phyloP scores from a whole-genome alignment of 768 basidiomycete species.

The Russula dissimulans region DNA sequence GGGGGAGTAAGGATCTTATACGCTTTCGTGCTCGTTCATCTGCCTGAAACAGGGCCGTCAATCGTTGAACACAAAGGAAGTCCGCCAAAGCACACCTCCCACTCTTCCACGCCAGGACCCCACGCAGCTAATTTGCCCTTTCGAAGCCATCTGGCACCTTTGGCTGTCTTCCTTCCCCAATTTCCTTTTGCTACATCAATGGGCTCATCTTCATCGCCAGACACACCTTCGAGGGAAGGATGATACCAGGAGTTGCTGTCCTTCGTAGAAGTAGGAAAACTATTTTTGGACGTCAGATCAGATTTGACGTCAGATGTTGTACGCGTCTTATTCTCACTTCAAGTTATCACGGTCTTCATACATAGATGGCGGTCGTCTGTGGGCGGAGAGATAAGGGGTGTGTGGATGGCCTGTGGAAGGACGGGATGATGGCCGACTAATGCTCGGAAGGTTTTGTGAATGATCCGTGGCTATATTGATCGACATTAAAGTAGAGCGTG shows the following conservation, averaged over 20 bases:
- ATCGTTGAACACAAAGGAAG: slow-evolving; percentile 12
- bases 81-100: slow-evolving; percentile 50
- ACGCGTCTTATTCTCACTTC: background rate
- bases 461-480: slow-evolving; percentile 20
- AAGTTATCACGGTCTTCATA: slow-evolving; percentile 11
- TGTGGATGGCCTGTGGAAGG: slow-evolving; percentile 18
- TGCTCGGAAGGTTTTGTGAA: slow-evolving; percentile 13
- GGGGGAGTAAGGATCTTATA: slow-evolving; percentile 56
- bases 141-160: slow-evolving; percentile 74
- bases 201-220: slow-evolving; percentile 46
- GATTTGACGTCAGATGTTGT: background rate
- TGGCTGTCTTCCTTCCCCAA: slow-evolving; percentile 73
- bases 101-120: slow-evolving; percentile 79
- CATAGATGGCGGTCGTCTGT: slow-evolving; percentile 15
- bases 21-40: slow-evolving; percentile 82
- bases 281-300: background rate
- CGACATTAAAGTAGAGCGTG: background rate
- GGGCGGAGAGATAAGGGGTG: slow-evolving; percentile 7
- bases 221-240: slow-evolving; percentile 65
- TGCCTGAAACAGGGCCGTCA: slow-evolving; percentile 35
- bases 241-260: slow-evolving; percentile 81
- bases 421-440: slow-evolving; percentile 19
- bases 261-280: slow-evolving; percentile 31
- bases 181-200: slow-evolving; percentile 51
- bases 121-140: slow-evolving; percentile 75